Evolutionary conservation across 2,329 filamentous ascomycete genomes (phyloP), one percentile per base, ranked within the genome.

Genomic region (Pestalotiopsis sp.): DNA sequence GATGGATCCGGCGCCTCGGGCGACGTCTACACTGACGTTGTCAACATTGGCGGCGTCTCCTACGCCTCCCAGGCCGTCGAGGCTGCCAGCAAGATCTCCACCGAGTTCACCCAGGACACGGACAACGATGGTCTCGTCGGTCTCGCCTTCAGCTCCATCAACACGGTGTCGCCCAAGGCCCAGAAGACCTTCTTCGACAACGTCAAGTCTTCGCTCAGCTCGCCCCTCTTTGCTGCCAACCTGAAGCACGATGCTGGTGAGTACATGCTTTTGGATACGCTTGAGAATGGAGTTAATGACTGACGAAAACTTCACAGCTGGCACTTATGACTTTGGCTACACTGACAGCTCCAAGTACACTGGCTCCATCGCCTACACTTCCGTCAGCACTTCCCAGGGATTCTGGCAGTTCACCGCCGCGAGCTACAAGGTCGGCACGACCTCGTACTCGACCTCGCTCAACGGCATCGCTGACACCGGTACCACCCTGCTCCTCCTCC

Each of bases 401-500:
- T 91, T 86, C 81, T 93, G 91, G 90, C 79, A 81, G 56, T 91
- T 92, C 81, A 78, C 70, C 24, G 69, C 70, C n/a, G 66, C 69
- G 38, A 66, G 68, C 35, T 73, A 71, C 67, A 61, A 68, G 40
- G 68, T 73, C 57, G 72, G 72, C 67, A 68, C 66, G 17, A 69
- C 58, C 48, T 7, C 56, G 26, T 73, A 69, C 67, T 56, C 59
- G 38, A 67, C 65, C 56, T 48, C 66, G 13, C n/a, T 70, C 56
- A 76, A 52, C 58, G 72, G 70, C 57, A 71, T 73, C 58, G 68
- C 68, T 58, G 74, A 76, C 70, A 76, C 75, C 17, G 74, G 74
- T 30, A 74, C 75, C 39, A 75, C 74, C 3, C 72, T 76, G n/a
- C 71, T 76, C 44, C 69, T 76, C 2, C 69, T 76, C 5, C 73